These are phyloP conservation scores for Fomes fomentarius DNA, from an alignment of 1,284 basidiomycete species.

Conservation along the genomic window DNA sequence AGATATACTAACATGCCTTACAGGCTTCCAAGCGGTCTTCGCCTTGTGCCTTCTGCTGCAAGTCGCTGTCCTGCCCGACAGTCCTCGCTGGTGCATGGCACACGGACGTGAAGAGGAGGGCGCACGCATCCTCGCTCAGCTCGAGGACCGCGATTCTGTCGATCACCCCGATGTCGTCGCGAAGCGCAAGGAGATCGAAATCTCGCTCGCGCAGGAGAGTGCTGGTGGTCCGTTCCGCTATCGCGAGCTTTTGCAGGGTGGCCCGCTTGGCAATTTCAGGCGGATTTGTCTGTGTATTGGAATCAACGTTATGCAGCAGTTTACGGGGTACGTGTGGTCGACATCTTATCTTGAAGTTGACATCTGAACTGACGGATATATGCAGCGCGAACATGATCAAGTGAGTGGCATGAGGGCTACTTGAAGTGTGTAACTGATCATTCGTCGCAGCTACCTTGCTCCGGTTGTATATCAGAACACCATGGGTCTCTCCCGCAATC, in stretches of 20 bases:
- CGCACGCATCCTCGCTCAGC: constrained; percentile 40
- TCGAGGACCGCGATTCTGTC: constrained; percentile 39
- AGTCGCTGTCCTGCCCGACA: constrained; percentile 43
- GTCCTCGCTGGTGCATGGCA: constrained; percentile 48
- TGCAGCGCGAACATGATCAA: constrained; percentile 23
- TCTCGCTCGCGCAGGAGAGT: constrained; percentile 41
- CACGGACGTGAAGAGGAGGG: constrained; percentile 43
- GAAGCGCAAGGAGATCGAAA: constrained; percentile 42
- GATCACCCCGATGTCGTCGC: constrained; percentile 39
- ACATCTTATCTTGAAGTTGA: neutral
- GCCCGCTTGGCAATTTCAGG: constrained; percentile 45
- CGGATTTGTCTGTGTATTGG: constrained; percentile 43
- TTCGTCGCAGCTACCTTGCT: constrained; percentile 37
- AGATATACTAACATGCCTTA: constrained; percentile 7
- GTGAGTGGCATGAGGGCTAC: constrained; percentile 1
- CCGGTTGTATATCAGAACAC: constrained; percentile 48
- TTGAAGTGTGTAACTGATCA: neutral
- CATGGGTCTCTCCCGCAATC: constrained; percentile 44
- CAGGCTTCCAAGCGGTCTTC: constrained; percentile 45
- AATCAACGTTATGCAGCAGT: constrained; percentile 48
- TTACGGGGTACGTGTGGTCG: constrained; percentile 41
- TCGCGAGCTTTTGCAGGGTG: constrained; percentile 42
- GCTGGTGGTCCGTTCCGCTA: constrained; percentile 38
- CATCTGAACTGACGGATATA: neutral
- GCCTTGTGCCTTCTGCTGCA: constrained; percentile 43